A percentile compares a stretch with the other conserved stretches of the same genome.
Conservation (phyloP, 2,329 filamentous ascomycete species). For the Remersonia thermophila region DNA sequence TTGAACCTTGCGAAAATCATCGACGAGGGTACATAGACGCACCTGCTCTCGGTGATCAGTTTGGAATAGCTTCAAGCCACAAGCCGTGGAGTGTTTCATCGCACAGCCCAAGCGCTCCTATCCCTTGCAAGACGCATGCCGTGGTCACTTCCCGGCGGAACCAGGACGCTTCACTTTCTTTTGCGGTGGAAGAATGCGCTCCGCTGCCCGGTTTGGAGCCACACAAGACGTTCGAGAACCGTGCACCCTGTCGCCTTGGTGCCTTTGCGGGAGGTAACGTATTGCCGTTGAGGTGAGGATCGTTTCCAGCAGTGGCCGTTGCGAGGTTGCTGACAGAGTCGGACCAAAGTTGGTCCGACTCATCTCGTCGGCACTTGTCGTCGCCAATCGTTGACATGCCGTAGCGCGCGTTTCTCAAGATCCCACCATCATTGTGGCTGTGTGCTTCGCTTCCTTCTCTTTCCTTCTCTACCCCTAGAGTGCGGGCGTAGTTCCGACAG, state of each 20-base stretch:
- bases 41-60: background rate
- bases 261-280: conserved; percentile 1
- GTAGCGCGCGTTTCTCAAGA: background rate
- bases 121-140: too few species aligned
- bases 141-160: too few species aligned
- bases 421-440: background rate
- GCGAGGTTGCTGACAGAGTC: background rate
- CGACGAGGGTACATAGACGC: too few species aligned
- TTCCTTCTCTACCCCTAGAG: too few species aligned
- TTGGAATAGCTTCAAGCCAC: conserved; percentile 1
- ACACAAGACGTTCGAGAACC: background rate
- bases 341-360: conserved; percentile 1
- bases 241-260: background rate
- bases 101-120: background rate
- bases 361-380: background rate
- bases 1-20: too few species aligned
- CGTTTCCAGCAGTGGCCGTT: background rate
- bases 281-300: background rate
- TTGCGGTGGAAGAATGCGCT: too few species aligned
- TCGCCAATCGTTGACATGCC: background rate
- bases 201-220: background rate
- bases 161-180: too few species aligned
- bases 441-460: too few species aligned
- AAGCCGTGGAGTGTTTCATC: background rate
- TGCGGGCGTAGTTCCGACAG: too few species aligned